Base-by-base conservation (phyloP, 768 basidiomycete genomes). In the Dacryopinax primogenitus region DNA sequence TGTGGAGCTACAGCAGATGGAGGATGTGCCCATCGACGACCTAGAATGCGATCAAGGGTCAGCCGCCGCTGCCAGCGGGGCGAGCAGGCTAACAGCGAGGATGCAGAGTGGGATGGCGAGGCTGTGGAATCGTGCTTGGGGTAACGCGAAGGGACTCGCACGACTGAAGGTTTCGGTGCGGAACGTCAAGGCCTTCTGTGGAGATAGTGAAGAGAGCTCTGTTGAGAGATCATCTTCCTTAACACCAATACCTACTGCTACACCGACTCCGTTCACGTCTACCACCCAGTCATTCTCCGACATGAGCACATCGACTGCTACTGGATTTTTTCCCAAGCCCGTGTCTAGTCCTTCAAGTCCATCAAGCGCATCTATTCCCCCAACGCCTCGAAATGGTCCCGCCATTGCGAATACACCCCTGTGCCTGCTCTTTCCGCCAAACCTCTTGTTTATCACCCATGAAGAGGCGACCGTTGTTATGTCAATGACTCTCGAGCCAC, bases 71-170 rank as follows among this genome's bases (percentile, higher is more conserved):
- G 11, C 15, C 21, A 74, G 28, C 70, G 65, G 28, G 67, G n/a
- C 35, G 39, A 58, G 47, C 44, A 21, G 37, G 21, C 47, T 44
- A 86, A 84, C 81, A 68, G 81, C 79, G 33, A 80, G 84, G 32
- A 73, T 88, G 64, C 78, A 78, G 35, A 80, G 79, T 61, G 84
- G 87, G 66, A 77, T 87, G 62, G 79, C 78, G 51, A 78, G 88
- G 65, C 82, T 87, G 28, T 81, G 87, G 77, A 84, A 87, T 67
- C 78, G 83, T 63, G 87, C 86, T 28, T 80, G 86, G 77, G 86
- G 85, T 13, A 79, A 78, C 39, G 84, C 83, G 61, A 81, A 80
- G 63, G 87, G 84, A 21, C 65, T 65, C 13, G 63, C 65, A 28
- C 78, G 51, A 7, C 51, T 58, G 51, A 58, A 58, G 51, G 51